Percentiles rank a stretch among this genome's conserved stretches.
Conservation (phyloP, 768 basidiomycete species). For the Auricularia sp. region DNA sequence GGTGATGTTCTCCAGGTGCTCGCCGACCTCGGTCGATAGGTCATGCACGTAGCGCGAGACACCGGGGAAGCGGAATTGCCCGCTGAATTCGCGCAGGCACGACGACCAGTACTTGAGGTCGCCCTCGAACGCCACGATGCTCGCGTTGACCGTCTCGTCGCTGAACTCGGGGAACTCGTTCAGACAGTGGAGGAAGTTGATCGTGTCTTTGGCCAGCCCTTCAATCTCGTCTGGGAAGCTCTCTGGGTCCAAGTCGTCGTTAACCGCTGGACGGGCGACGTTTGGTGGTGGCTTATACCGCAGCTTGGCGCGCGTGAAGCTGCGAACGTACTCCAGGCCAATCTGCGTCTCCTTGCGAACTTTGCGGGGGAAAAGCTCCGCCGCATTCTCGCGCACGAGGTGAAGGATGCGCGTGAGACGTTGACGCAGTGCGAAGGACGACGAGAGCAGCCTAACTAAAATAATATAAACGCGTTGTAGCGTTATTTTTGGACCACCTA, state of each 20-base stretch:
- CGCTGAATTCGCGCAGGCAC: slow-evolving; percentile 57
- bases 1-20: slow-evolving; percentile 61
- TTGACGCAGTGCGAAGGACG: slow-evolving; percentile 59
- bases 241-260: slow-evolving; percentile 51
- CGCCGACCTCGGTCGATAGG: slow-evolving; percentile 27
- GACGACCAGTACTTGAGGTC: slow-evolving; percentile 74
- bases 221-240: slow-evolving; percentile 57
- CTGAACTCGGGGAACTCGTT: slow-evolving; percentile 54
- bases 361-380: slow-evolving; percentile 65
- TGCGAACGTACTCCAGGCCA: background rate
- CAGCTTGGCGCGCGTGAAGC: background rate
- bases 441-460: slow-evolving; percentile 58
- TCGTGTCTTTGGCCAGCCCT: slow-evolving; percentile 52
- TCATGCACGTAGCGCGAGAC: slow-evolving; percentile 63
- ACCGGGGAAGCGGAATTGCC: slow-evolving; percentile 61
- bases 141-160: slow-evolving; percentile 60
- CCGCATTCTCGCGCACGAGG: slow-evolving; percentile 66
- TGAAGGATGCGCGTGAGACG: slow-evolving; percentile 58
- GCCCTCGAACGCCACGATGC: slow-evolving; percentile 55
- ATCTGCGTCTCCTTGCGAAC: slow-evolving; percentile 20
- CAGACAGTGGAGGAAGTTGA: slow-evolving; percentile 55
- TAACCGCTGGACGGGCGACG: slow-evolving; percentile 40
- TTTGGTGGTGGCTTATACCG: slow-evolving; percentile 23
- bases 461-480: background rate
- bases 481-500: background rate